Base-by-base conservation (phyloP, 2,329 filamentous ascomycete species). In the Waltergamsia citrina region DNA sequence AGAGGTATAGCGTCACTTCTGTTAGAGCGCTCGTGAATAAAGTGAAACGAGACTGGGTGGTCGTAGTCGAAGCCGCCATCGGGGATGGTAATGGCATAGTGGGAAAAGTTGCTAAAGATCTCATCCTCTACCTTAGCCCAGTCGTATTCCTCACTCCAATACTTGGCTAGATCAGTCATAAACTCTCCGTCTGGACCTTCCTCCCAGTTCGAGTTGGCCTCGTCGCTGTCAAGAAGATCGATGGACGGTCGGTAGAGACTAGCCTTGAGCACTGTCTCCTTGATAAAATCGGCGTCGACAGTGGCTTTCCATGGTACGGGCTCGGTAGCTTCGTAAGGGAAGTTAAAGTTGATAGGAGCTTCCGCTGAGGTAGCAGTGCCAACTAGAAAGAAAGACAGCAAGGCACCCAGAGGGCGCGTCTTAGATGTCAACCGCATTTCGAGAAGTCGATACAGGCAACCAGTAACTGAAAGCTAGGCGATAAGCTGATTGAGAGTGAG, bases 11-110 rank as follows among this genome's bases (percentile, higher is more conserved):
- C 37, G 14, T 35, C 36, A 11, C 25, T 19, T 11, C 35, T 21
- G 4, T 34, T 26, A 14, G 39, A 36, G 8, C 20, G 31, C 30
- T 41, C 37, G 5, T 41, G 39, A 24, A 41, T 37, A 20, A 37
- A 41, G 22, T 39, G 39, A 10, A 38, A 20, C 1, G 34, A 28
- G 2, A 35, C 34, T 15, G 14, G 14, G 4, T 35, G 26, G 2
- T n/a, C n/a, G 26, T 28, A 35, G 4, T 15, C 22, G n/a, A n/a
- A n/a, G 7, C n/a, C 6, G 11, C 20, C 25, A 15, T 27, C 37
- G 15, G 33, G 33, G 14, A 40, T n/a, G 4, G 28, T 29, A 7
- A 35, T 22, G 6, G 32, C 31, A 19, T 26, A 40, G 24, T 40
- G 38, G 4, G 21, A 32, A n/a, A 35, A 30, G 11, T 40, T 34